A percentile compares a stretch with the other conserved stretches of the same genome.
These are phyloP conservation scores for Aspergillus nanangensis DNA, from an alignment of 495 filamentous ascomycete genomes.

Conservation along the genomic window DNA sequence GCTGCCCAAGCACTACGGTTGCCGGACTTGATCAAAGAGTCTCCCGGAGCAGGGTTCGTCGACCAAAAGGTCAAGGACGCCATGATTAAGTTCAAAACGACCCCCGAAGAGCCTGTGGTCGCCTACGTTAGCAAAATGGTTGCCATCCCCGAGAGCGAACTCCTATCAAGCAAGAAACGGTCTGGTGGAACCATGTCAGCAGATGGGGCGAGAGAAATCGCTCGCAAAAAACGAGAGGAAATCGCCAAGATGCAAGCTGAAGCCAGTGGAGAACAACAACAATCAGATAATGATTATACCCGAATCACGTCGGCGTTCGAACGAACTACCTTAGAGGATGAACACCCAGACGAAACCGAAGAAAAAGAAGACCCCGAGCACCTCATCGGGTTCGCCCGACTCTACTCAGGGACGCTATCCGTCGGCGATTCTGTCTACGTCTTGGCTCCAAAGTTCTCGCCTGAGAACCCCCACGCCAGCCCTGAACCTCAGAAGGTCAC, in stretches of 20 bases:
- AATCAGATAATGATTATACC: slow-evolving; percentile 25
- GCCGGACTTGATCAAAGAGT: slow-evolving; percentile 71
- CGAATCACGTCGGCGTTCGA: slow-evolving; percentile 46
- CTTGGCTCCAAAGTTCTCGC: slow-evolving; percentile 85
- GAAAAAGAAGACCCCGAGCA: slow-evolving; percentile 68
- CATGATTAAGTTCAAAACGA: slow-evolving; percentile 73
- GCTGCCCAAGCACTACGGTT: slow-evolving; percentile 79
- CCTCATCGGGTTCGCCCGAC: slow-evolving; percentile 88
- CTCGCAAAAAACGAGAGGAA: slow-evolving; percentile 82
- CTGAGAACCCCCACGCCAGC: slow-evolving; percentile 66
- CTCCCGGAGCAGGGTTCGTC: slow-evolving; percentile 70
- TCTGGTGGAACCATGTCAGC: slow-evolving; percentile 64
- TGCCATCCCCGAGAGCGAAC: slow-evolving; percentile 84
- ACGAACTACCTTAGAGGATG: slow-evolving; percentile 38
- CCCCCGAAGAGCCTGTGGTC: slow-evolving; percentile 69
- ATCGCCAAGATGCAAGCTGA: slow-evolving; percentile 71
- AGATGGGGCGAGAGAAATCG: slow-evolving; percentile 85
- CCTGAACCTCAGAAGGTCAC: slow-evolving; percentile 80
- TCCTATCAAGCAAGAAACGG: slow-evolving; percentile 70
- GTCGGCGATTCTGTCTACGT: slow-evolving; percentile 92
- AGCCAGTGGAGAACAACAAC: slow-evolving; percentile 35
- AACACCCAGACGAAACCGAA: slow-evolving; percentile 37
- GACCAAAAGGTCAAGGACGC: slow-evolving; percentile 65
- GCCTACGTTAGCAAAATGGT: slow-evolving; percentile 99
- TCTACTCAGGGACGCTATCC: slow-evolving; percentile 85